phyloP scores from a whole-genome alignment of 441 rosid species.

The Euphorbia schlechtendalii region DNA sequence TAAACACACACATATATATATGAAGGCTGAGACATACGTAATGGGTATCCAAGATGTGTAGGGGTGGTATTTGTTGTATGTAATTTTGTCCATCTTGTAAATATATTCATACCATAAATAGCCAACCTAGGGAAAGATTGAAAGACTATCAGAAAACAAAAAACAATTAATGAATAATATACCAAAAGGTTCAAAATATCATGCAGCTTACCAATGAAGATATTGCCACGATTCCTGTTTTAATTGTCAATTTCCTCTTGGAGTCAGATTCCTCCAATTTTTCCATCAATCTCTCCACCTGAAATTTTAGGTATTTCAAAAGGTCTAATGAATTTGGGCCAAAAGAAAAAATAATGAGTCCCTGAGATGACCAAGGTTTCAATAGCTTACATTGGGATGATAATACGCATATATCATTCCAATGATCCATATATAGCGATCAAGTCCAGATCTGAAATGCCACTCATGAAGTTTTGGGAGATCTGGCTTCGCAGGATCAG shows the following conservation, averaged over 20 bases:
- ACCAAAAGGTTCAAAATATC: slow-evolving; percentile 7
- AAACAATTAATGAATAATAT: slow-evolving; percentile 4
- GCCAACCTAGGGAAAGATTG: slow-evolving; percentile 59
- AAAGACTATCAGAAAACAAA: slow-evolving; percentile 10
- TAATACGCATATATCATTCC: slow-evolving; percentile 98
- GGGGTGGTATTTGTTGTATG: slow-evolving; percentile 95
- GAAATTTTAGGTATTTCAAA: slow-evolving; percentile 23
- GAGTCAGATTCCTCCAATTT: slow-evolving; percentile 92
- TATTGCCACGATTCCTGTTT: slow-evolving; percentile 51
- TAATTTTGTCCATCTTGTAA: slow-evolving; percentile 87
- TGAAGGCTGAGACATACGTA: slow-evolving; percentile 48
- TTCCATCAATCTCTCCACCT: slow-evolving; percentile 99
- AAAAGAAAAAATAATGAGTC: slow-evolving; percentile 5
- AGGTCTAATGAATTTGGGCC: not conserved
- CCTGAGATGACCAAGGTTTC: slow-evolving; percentile 8
- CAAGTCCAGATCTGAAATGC: slow-evolving; percentile 99
- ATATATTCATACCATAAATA: slow-evolving; percentile 88
- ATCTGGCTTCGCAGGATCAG: slow-evolving; percentile 90
- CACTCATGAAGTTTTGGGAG: slow-evolving; percentile 82
- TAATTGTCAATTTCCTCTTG: slow-evolving; percentile 59
- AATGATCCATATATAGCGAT: slow-evolving; percentile 95
- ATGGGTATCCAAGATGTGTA: slow-evolving; percentile 99
- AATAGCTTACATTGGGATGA: slow-evolving; percentile 72
- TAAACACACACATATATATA: slow-evolving; percentile 1
- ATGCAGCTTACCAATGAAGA: slow-evolving; percentile 58